phyloP scores from a whole-genome alignment of 208 protist genomes.

The Crithidia sp. region DNA sequence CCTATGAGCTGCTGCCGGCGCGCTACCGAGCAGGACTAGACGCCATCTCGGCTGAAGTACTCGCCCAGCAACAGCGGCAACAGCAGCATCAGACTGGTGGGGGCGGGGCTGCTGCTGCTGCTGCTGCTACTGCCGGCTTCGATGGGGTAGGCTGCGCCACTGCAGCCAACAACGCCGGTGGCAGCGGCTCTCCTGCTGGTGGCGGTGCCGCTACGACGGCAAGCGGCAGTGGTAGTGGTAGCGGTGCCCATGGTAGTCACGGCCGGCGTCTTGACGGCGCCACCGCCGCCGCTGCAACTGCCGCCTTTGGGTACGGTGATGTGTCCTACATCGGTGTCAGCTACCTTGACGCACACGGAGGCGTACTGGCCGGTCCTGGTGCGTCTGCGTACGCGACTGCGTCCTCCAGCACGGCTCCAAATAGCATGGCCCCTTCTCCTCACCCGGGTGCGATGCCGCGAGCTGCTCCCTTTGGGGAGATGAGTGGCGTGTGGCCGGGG shows the following conservation, averaged over 20 bases:
- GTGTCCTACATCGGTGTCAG: constrained; percentile 29
- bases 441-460: constrained; percentile 5
- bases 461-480: background rate
- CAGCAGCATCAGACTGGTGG: constrained; percentile 1
- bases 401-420: background rate
- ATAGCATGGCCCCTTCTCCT: constrained; percentile 4
- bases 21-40: constrained; percentile 63
- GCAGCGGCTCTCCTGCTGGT: background rate
- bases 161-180: background rate
- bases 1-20: constrained; percentile 49
- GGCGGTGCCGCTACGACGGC: too few relatives aligned
- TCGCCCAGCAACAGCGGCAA: constrained; percentile 20
- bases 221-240: background rate
- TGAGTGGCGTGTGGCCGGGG: constrained; percentile 4
- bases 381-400: constrained; percentile 4
- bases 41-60: constrained; percentile 44
- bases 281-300: background rate
- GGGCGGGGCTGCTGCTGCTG: background rate
- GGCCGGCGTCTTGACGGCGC: constrained; percentile 5
- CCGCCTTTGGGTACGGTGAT: constrained; percentile 4
- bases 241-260: background rate
- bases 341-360: constrained; percentile 13
- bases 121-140: background rate
- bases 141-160: background rate
- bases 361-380: background rate